Evolutionary conservation across 2,329 filamentous ascomycete genomes (phyloP), one percentile per base, ranked within the genome.

Genomic region (Colletotrichum sublineola): DNA sequence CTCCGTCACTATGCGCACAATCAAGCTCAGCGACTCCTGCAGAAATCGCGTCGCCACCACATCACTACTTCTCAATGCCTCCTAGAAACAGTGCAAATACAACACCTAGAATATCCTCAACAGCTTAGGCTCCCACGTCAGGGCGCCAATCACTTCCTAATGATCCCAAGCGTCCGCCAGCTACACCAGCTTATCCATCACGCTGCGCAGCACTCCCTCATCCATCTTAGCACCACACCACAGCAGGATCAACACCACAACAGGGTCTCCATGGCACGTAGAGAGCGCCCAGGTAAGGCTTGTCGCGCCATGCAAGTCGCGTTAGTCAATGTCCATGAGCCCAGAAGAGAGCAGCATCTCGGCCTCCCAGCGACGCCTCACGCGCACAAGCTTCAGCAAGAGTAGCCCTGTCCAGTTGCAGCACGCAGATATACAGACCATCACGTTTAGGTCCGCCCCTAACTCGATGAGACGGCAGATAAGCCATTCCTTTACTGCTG

Each of bases 31-130:
- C 3, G 12, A 67, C 7, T 29, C 29, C 31, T 61, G 2, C 8
- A 55, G 24, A 46, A 67, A 46, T 2, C 3, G 0, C 3, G 18
- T 42, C 55, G 11, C 36, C 1, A 18, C 46, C 5, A 8, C 18
- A 24, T 67, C 5, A 9, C 38, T 2, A 2, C n/a, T 5, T 36
- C 38, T 18, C 1, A 11, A 61, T 20, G 15, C 46, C 4, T 14
- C 53, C 20, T 2, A 67, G 8, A 67, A 67, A 14, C 5, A 67
- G 56, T 67, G 18, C 6, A n/a, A n/a, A n/a, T n/a, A n/a, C n/a
- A n/a, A n/a, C n/a, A n/a, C n/a, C n/a, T n/a, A n/a, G n/a, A n/a
- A 3, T 53, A 67, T 38, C 14, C 15, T 61, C 11, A 67, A 55
- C 3, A 67, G 24, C 56, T 61, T 55, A 11, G 8, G 56, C 38